Conservation (phyloP, 768 basidiomycete genomes). For the Suillus plorans region DNA sequence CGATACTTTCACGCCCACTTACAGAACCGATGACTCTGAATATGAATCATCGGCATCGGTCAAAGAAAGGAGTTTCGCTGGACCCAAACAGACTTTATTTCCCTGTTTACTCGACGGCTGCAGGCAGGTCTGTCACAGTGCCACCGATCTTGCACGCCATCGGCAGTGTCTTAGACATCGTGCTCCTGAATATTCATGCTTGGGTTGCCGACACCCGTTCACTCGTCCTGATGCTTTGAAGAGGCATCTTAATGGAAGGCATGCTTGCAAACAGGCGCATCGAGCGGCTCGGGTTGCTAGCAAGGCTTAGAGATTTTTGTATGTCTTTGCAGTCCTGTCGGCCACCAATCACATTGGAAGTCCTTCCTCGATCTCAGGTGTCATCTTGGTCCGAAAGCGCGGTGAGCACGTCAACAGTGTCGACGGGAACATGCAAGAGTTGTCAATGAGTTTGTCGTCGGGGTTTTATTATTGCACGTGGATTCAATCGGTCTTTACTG, state of each 20-base stretch:
- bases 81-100: constrained; percentile 17
- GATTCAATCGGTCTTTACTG: background rate
- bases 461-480: background rate
- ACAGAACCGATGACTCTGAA: background rate
- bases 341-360: background rate
- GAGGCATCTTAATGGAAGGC: constrained; percentile 31
- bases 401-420: background rate
- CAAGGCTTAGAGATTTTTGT: background rate
- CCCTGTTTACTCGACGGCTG: constrained; percentile 25
- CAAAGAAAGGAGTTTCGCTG: background rate
- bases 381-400: background rate
- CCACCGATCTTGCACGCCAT: constrained; percentile 28
- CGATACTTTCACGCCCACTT: too few relatives aligned
- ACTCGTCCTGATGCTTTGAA: constrained; percentile 33
- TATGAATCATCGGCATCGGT: background rate
- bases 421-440: background rate
- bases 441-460: too few relatives aligned
- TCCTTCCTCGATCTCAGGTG: background rate
- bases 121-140: constrained; percentile 27
- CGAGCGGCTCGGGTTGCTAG: constrained; percentile 12
- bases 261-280: constrained; percentile 25
- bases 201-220: constrained; percentile 27
- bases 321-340: background rate
- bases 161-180: constrained; percentile 30
- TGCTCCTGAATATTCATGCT: constrained; percentile 21